phyloP scores from a whole-genome alignment of 2,329 filamentous ascomycete genomes.

The Chaetomium sp. region DNA sequence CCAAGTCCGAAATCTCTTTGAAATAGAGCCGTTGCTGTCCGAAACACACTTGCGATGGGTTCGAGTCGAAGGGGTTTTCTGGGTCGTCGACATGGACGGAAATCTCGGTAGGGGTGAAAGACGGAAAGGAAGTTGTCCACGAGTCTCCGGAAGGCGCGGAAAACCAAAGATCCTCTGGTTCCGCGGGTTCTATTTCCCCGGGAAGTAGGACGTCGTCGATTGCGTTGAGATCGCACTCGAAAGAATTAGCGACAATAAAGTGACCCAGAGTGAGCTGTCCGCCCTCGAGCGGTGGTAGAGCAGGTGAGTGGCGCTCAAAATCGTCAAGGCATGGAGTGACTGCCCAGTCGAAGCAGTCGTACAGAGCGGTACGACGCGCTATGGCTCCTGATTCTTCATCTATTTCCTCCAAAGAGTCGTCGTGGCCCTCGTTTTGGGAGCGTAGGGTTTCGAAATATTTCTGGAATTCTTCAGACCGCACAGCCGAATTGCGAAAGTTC shows the following conservation, averaged over 20 bases:
- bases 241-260: neutral
- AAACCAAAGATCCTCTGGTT: neutral
- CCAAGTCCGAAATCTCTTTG: neutral
- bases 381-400: neutral
- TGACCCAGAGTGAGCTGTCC: slow-evolving; percentile 1
- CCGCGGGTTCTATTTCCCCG: neutral
- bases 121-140: slow-evolving; percentile 7
- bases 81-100: slow-evolving; percentile 2
- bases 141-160: neutral
- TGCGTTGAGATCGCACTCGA: slow-evolving; percentile 3
- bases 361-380: neutral
- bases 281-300: neutral
- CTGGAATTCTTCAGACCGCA: slow-evolving; percentile 1
- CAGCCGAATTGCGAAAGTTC: slow-evolving; percentile 4
- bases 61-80: slow-evolving; percentile 2
- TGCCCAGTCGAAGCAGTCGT: slow-evolving; percentile 8
- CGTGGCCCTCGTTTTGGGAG: neutral
- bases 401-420: neutral
- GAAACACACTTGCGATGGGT: neutral
- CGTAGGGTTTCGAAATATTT: neutral
- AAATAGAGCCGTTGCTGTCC: slow-evolving; percentile 4
- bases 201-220: slow-evolving; percentile 1
- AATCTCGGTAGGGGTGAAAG: slow-evolving; percentile 1
- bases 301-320: slow-evolving; percentile 5
- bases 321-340: slow-evolving; percentile 1